Evolutionary conservation across 176 grass and related monocot species (phyloP).

Genomic region (Bolboschoenus planiculmis): DNA sequence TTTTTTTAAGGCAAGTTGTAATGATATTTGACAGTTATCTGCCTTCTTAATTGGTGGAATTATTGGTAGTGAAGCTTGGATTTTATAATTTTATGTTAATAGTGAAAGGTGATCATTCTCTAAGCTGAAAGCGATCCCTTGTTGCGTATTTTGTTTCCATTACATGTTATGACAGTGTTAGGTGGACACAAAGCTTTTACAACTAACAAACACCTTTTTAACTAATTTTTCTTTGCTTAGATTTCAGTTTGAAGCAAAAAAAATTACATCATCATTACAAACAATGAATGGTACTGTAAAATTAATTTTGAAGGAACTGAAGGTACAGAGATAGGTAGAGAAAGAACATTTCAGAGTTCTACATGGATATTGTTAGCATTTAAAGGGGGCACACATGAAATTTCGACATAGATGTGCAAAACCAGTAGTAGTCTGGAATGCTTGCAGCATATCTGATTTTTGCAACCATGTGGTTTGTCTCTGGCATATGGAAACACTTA

Average conservation of each 20-base stretch:
- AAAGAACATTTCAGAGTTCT: neutral
- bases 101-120: neutral
- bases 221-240: neutral
- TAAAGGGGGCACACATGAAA: neutral
- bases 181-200: neutral
- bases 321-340: neutral
- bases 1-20: neutral
- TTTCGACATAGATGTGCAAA: neutral
- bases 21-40: neutral
- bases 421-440: neutral
- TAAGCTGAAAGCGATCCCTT: neutral
- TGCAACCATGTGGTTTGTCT: neutral
- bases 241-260: neutral
- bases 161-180: neutral
- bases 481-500: neutral
- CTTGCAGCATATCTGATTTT: neutral
- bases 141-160: neutral
- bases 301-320: neutral
- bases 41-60: neutral
- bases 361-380: neutral
- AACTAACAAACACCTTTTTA: neutral
- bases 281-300: neutral
- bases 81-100: neutral
- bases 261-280: neutral
- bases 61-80: neutral